phyloP scores from a whole-genome alignment of 768 basidiomycete genomes.

The Serendipita sp. region DNA sequence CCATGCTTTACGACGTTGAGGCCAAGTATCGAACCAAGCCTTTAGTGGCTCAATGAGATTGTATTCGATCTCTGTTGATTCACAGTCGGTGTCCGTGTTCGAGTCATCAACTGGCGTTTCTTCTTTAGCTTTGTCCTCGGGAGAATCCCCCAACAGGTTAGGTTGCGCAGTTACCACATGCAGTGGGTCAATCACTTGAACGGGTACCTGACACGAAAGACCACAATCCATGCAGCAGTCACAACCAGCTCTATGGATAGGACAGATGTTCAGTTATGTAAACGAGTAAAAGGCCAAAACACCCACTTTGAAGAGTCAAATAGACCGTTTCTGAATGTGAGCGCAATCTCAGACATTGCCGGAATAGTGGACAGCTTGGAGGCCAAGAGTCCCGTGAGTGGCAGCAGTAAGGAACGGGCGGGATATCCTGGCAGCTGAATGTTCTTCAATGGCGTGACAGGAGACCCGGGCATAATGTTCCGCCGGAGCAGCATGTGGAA shows the following conservation, averaged over 20 bases:
- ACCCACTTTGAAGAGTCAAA: constrained; percentile 2
- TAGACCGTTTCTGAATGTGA: neutral
- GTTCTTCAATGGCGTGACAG: neutral
- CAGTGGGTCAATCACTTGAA: neutral
- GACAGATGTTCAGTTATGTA: neutral
- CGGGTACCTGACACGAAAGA: neutral
- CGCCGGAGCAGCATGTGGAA: neutral
- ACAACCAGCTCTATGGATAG: neutral
- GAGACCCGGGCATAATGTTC: neutral
- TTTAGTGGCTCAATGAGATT: neutral
- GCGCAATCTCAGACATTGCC: neutral
- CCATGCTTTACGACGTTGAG: neutral
- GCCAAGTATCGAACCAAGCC: constrained; percentile 3
- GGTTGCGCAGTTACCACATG: neutral
- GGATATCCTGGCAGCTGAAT: constrained; percentile 1
- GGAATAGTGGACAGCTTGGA: neutral
- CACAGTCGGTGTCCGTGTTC: neutral
- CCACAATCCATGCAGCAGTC: constrained; percentile 3
- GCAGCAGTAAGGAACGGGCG: neutral
- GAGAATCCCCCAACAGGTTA: neutral
- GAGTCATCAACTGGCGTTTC: neutral
- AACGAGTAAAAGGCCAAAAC: neutral
- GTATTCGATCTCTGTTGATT: neutral
- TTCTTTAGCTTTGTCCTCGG: neutral
- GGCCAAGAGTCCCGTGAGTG: neutral